Conservation (phyloP, 306 rosid species). For the Malus sieversii region DNA sequence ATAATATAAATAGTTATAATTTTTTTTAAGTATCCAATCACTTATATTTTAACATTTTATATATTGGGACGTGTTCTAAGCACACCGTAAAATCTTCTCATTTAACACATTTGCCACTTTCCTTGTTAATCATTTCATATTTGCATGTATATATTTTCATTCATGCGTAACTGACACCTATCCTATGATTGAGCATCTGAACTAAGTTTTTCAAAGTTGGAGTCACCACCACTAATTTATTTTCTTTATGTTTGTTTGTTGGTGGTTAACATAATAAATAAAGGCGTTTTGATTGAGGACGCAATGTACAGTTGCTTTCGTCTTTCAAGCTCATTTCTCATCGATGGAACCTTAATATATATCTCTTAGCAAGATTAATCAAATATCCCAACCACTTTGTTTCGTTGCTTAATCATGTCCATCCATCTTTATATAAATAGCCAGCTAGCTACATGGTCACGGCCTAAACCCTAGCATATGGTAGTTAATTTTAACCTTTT, state of each 20-base stretch:
- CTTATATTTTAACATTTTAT: no score
- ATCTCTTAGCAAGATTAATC: neutral
- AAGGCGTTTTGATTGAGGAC: neutral
- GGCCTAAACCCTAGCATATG: no score
- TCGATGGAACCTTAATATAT: neutral
- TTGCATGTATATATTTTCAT: neutral
- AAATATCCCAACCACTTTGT: neutral
- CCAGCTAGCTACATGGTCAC: neutral
- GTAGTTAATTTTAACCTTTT: neutral
- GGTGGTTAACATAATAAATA: neutral
- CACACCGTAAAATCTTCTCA: no score
- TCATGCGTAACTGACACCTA: neutral
- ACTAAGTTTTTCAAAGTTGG: neutral
- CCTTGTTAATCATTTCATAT: neutral
- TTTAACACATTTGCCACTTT: neutral
- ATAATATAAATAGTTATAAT: no score
- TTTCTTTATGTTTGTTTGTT: neutral
- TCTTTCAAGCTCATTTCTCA: neutral
- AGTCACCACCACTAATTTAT: neutral
- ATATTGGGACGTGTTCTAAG: no score
- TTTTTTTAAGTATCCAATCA: no score
- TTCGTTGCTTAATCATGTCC: neutral
- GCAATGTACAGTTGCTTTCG: neutral
- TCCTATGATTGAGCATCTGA: neutral
- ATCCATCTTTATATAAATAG: neutral